A percentile compares a stretch with the other conserved stretches of the same genome.
Conservation (phyloP, 345 rosid species). For the Syzygium aqueum region DNA sequence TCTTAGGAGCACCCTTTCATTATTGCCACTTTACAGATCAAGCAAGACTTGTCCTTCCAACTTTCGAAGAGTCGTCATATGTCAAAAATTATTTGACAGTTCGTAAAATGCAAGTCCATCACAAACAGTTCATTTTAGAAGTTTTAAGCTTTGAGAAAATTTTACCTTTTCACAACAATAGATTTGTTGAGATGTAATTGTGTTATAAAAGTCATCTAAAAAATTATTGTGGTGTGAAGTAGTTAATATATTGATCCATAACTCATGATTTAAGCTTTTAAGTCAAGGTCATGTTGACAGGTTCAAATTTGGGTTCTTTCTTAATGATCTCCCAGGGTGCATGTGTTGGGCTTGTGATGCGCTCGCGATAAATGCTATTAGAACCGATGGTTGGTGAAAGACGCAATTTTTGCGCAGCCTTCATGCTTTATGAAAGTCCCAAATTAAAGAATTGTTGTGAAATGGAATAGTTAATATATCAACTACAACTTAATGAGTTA, state of each 20-base stretch:
- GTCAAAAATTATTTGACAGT: neutral
- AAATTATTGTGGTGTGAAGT: neutral
- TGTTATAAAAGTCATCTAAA: neutral
- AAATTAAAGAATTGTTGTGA: neutral
- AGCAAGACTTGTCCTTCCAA: neutral
- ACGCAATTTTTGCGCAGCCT: neutral
- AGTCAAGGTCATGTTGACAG: neutral
- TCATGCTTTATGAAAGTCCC: neutral
- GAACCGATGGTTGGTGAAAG: neutral
- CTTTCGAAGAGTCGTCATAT: neutral
- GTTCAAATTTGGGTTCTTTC: neutral
- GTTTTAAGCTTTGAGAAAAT: neutral
- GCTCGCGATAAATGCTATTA: neutral
- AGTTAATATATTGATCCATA: neutral
- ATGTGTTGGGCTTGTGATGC: neutral
- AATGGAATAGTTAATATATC: neutral
- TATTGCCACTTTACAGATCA: neutral
- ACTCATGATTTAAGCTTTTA: neutral
- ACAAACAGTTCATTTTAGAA: neutral
- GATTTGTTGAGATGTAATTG: neutral
- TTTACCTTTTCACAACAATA: neutral
- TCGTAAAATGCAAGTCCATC: neutral
- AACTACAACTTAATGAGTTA: neutral
- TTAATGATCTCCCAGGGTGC: fast-evolving
- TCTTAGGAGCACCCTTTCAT: neutral